Base-by-base conservation (phyloP, 768 basidiomycete genomes). In the Tulasnella sp. region DNA sequence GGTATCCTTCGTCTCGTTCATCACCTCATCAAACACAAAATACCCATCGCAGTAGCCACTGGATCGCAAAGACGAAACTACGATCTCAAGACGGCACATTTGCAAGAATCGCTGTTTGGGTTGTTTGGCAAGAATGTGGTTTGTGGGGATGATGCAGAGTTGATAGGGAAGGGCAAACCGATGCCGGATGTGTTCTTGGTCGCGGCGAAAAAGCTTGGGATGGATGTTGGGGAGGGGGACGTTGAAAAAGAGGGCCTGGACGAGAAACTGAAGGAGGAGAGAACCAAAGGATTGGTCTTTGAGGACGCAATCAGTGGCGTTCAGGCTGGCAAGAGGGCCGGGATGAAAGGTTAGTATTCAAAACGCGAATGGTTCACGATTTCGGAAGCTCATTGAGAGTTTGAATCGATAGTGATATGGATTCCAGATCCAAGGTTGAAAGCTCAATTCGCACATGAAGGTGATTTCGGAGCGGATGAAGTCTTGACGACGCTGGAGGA, bases 31-130 rank as follows among this genome's bases (percentile, higher is more conserved):
- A 73, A 74, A 58, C 80, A 87, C 70, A 69, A 74, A 30, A 76
- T 92, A 21, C 86, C 88, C 30, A 87, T 92, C 61, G 86, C 84
- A 15, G 78, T 93, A 53, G 90, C 90, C 8, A 92, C 90, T 1
- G 82, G 87, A 43, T 86, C 85, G 1, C 75, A 74, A 51, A 75
- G 83, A 27, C 75, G 80, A 38, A 86, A 85, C 66, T 85, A 81
- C 64, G 71, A 75, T 49, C 75, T 80, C 65, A 93, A 94, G 69
- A 84, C 84, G 0, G 73, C 70, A 2, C 80, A 88, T 68, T 76
- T 84, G 2, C 72, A 70, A 27, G 76, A 81, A 23, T 68, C 17
- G 13, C 42, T 83, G 4, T 85, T 88, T 62, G 73, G 71, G 21
- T 73, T 75, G 26, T 92, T 91, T 65, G 81, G 75, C 43, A 79